Evolutionary conservation across 768 basidiomycete genomes (phyloP).

Genomic region (Kwoniella bestiolae): DNA sequence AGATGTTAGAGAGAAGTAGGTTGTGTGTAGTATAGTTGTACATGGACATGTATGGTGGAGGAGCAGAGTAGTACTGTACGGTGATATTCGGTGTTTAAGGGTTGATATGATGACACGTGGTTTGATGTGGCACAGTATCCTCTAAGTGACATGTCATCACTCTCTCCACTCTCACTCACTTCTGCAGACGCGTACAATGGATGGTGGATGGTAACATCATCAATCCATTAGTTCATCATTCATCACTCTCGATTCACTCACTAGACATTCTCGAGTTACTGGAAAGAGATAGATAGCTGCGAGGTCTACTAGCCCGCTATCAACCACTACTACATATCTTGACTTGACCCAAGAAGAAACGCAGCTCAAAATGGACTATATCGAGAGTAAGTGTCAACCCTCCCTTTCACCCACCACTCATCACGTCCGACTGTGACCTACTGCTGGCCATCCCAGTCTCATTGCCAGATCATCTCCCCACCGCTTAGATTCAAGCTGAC

Average conservation of each 20-base stretch:
- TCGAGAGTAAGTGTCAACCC: slow-evolving; percentile 39
- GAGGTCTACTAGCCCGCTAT: no score
- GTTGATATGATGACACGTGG: background rate
- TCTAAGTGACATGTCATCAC: background rate
- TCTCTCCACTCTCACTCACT: no score
- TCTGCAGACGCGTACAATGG: no score
- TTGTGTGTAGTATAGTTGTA: no score
- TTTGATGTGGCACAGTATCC: background rate
- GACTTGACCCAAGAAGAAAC: no score
- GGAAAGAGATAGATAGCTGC: no score
- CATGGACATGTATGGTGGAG: background rate
- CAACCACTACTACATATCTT: no score
- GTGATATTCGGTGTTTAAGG: slow-evolving; percentile 13
- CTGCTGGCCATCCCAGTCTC: background rate
- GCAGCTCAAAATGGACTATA: slow-evolving; percentile 40
- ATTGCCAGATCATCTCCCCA: background rate
- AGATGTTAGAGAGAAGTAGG: no score
- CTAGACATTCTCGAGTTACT: no score
- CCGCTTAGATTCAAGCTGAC: no score
- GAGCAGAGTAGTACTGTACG: background rate
- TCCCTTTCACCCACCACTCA: background rate
- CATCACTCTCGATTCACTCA: no score
- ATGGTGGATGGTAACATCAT: background rate
- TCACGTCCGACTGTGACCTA: background rate
- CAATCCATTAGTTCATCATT: background rate